These are phyloP conservation scores for Penicillium rolfsii DNA, from an alignment of 2,329 filamentous ascomycete genomes.

Conservation along the genomic window DNA sequence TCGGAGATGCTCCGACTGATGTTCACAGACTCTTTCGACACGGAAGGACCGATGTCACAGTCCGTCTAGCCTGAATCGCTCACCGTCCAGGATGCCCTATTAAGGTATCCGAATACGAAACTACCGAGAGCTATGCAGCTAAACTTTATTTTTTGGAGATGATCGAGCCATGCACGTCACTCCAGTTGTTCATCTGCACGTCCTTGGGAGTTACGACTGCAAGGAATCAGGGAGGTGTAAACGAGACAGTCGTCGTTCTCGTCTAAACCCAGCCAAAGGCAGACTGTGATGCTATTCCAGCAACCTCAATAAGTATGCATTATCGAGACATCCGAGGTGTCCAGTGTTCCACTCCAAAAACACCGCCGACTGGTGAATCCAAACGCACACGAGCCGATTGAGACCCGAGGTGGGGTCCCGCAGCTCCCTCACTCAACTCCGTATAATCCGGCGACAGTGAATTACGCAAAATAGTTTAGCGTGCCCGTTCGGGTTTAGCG, in stretches of 20 bases:
- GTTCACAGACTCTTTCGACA: neutral
- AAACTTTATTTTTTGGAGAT: neutral
- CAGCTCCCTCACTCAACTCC: neutral
- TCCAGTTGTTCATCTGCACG: neutral
- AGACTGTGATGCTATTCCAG: neutral
- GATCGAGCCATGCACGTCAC: neutral
- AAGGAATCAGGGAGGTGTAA: neutral
- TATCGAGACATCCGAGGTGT: no score
- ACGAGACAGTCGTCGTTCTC: neutral
- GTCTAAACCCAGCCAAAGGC: neutral
- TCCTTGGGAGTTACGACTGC: neutral
- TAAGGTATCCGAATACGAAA: neutral
- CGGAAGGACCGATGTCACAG: neutral
- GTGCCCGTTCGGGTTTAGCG: no score
- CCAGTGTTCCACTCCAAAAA: no score
- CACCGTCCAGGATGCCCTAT: neutral
- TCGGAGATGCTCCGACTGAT: constrained; percentile 1
- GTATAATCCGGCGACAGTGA: no score
- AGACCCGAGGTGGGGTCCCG: neutral
- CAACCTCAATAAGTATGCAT: neutral
- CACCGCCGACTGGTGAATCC: neutral
- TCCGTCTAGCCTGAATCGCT: neutral
- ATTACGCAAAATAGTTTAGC: no score
- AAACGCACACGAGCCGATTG: neutral
- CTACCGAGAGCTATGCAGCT: neutral